phyloP scores from a whole-genome alignment of 257 asterid species.

The Salvia rosmarinus region DNA sequence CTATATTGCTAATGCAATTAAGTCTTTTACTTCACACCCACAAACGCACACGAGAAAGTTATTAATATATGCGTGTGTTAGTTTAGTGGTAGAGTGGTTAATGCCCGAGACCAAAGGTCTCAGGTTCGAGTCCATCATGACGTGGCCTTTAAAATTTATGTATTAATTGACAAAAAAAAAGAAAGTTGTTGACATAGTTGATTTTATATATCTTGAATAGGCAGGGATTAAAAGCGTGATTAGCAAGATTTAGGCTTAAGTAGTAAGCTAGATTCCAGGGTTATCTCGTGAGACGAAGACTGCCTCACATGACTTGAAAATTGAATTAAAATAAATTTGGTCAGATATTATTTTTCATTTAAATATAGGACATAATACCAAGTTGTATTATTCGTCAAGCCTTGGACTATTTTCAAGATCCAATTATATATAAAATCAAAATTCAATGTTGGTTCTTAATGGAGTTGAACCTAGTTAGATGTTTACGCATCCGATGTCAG shows the following conservation, averaged over 20 bases:
- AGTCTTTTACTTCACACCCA: no score
- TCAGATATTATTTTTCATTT: no score
- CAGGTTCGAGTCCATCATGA: no score
- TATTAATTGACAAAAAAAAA: no score
- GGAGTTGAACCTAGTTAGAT: neutral
- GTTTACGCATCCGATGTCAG: neutral
- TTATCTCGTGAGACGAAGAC: slow-evolving; percentile 22
- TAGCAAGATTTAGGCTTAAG: slow-evolving; percentile 4
- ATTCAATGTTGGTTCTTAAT: slow-evolving; percentile 4
- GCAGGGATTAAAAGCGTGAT: neutral
- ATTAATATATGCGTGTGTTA: no score
- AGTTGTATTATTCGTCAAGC: neutral
- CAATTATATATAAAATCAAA: neutral
- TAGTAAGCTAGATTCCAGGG: slow-evolving; percentile 26
- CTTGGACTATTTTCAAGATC: neutral
- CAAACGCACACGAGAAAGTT: no score
- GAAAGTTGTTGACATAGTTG: no score
- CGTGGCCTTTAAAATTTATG: no score
- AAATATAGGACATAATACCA: neutral
- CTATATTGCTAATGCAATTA: no score
- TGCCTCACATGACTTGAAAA: slow-evolving; percentile 10
- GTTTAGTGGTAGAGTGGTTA: no score
- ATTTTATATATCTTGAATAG: neutral
- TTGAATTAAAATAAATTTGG: neutral
- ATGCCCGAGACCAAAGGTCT: no score